Conservation (phyloP, 176 grass and related monocot species). For the Avena sativa region DNA sequence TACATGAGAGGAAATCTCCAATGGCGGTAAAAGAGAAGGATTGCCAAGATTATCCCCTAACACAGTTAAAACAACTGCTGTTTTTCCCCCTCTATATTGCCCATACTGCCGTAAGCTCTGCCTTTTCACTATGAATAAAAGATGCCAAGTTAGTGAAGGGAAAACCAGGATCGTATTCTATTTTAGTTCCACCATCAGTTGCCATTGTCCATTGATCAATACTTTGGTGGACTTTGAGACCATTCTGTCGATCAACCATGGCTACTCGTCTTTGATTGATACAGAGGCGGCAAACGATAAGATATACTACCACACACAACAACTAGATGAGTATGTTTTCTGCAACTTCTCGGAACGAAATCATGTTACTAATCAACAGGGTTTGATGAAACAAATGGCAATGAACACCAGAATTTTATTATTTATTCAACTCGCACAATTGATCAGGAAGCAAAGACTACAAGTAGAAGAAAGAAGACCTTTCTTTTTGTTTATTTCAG, state of each 20-base stretch:
- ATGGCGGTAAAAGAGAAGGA: not conserved
- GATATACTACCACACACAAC: not conserved
- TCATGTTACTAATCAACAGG: not conserved
- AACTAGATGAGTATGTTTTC: not conserved
- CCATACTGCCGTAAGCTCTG: not conserved
- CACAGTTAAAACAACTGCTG: not conserved
- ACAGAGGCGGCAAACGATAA: not conserved
- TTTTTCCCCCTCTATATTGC: not conserved
- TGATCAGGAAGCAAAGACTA: not conserved
- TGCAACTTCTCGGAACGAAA: not conserved
- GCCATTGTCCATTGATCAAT: not conserved
- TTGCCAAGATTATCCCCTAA: not conserved
- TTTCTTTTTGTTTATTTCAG: not conserved
- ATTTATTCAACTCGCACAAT: not conserved
- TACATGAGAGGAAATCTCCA: not conserved
- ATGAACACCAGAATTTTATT: not conserved
- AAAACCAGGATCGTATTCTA: not conserved
- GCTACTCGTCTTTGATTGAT: no score
- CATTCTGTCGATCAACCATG: not conserved
- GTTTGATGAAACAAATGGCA: not conserved
- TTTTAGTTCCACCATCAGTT: not conserved
- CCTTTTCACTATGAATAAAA: not conserved
- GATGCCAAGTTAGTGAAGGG: not conserved
- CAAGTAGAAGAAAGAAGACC: constrained; percentile 16
- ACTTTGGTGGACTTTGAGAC: not conserved